These are phyloP conservation scores for Cymbopogon flexuosus DNA, from an alignment of 202 grass and related monocot genomes.

Conservation along the genomic window DNA sequence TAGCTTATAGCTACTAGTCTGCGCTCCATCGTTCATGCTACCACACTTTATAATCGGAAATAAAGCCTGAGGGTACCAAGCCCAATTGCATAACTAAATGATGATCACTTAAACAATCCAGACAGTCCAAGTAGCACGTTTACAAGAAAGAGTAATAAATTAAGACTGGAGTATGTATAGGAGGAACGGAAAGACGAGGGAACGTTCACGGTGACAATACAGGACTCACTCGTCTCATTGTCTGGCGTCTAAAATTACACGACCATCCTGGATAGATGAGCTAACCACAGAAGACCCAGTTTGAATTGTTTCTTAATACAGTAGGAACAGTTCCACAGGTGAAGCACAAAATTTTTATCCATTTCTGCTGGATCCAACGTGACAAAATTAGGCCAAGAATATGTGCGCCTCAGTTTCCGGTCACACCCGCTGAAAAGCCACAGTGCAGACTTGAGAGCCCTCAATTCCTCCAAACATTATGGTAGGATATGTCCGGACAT, in stretches of 20 bases:
- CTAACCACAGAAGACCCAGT: not conserved
- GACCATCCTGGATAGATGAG: not conserved
- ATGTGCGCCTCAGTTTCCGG: conserved; percentile 10
- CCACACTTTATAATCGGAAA: not conserved
- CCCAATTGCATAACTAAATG: not conserved
- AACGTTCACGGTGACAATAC: not conserved
- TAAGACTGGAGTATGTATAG: not conserved
- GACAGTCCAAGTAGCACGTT: not conserved
- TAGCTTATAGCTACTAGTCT: not conserved
- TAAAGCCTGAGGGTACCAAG: not conserved
- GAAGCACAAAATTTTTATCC: not conserved
- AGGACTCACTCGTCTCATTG: not conserved
- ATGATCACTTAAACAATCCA: not conserved
- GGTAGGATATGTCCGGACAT: conserved; percentile 84
- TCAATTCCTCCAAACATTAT: conserved; percentile 90
- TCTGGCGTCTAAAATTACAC: not conserved
- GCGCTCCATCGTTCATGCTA: not conserved
- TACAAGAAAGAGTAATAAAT: not conserved
- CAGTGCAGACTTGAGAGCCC: conserved; percentile 82
- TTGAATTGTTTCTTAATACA: not conserved
- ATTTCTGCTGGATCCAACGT: not conserved
- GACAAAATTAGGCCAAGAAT: not conserved
- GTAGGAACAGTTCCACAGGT: not conserved
- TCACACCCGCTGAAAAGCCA: conserved; percentile 65
- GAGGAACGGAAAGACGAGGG: not conserved